Conservation (phyloP, 108 stramenopile species). For the Skeletonema tropicum region DNA sequence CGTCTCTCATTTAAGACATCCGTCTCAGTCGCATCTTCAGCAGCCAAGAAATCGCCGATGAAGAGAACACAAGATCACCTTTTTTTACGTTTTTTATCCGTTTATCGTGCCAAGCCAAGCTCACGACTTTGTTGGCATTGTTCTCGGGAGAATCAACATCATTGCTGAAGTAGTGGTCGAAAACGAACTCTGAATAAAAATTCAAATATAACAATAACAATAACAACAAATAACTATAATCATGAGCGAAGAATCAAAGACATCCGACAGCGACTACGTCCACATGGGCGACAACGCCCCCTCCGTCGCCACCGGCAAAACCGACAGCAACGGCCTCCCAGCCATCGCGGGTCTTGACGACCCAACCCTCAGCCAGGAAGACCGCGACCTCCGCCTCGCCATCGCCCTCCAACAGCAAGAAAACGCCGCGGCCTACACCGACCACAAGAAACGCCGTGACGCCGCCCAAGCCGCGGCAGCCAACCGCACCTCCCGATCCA, state of each 20-base stretch:
- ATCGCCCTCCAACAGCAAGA: constrained; percentile 91
- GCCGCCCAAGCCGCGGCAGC: constrained; percentile 60
- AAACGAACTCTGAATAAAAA: too few species aligned
- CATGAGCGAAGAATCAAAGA: constrained; percentile 91
- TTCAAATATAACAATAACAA: neutral
- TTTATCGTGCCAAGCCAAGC: too few species aligned
- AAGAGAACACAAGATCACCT: too few species aligned
- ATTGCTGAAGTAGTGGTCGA: too few species aligned
- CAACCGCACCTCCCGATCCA: constrained; percentile 82
- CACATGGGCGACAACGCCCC: constrained; percentile 66
- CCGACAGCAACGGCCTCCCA: neutral
- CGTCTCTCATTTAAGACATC: too few species aligned
- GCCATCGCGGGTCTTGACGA: constrained; percentile 63
- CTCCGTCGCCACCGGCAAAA: constrained; percentile 3
- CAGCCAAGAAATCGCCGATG: too few species aligned
- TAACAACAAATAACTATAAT: neutral
- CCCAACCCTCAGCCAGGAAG: constrained; percentile 85
- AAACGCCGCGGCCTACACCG: constrained; percentile 83
- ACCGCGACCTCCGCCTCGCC: constrained; percentile 86
- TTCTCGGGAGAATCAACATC: too few species aligned
- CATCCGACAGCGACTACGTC: constrained; percentile 86
- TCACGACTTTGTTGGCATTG: too few species aligned
- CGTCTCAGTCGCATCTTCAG: too few species aligned
- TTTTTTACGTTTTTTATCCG: too few species aligned
- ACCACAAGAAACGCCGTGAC: constrained; percentile 84